Base-by-base conservation (phyloP, 768 basidiomycete genomes). In the Trametes cubensis region DNA sequence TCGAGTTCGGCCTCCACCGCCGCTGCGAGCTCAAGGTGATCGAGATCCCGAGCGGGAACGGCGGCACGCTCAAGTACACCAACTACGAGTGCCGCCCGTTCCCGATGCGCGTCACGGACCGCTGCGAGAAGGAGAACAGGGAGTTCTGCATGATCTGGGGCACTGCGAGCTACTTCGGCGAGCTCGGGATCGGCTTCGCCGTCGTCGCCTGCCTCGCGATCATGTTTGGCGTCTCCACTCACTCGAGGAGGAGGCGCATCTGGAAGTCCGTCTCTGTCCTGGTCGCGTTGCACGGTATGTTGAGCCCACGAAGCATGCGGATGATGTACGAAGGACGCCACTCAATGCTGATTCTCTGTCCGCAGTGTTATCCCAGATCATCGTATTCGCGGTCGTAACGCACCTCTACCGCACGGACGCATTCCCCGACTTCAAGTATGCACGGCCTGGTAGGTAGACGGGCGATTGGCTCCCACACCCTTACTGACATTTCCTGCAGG, bases 181-280 rank as follows among this genome's bases (percentile, higher is more conserved):
- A 88, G 70, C 72, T 91, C 11, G 83, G 83, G 46, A 78, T 85
- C 34, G 86, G 89, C 3, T 88, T 88, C 71, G 86, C 82, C 8
- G 80, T 76, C 49, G 74, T 85, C 26, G 83, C 88, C 4, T 73
- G 89, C 40, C 68, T 80, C 0, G 77, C 88, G 8, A 78, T 92
- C 50, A 69, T 86, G 44, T 78, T 92, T 60, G 90, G 90, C 4
- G 80, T 90, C 20, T 89, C 82, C 69, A 90, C 90, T 0, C 85
- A 85, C 68, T 89, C 89, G 17, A 79, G 90, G 53, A 79, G 90
- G 65, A 79, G 89, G 60, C 83, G 90, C 65, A 86, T 91, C 34
- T 92, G 90, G 90, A 84, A 82, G 70, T 86, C 83, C 1, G 86
- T 88, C 1, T 88, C 88, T 8, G 84, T 83, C 17, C 72, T 92